phyloP scores from a whole-genome alignment of 2,329 filamentous ascomycete species.

The Atkinsonella texensis region DNA sequence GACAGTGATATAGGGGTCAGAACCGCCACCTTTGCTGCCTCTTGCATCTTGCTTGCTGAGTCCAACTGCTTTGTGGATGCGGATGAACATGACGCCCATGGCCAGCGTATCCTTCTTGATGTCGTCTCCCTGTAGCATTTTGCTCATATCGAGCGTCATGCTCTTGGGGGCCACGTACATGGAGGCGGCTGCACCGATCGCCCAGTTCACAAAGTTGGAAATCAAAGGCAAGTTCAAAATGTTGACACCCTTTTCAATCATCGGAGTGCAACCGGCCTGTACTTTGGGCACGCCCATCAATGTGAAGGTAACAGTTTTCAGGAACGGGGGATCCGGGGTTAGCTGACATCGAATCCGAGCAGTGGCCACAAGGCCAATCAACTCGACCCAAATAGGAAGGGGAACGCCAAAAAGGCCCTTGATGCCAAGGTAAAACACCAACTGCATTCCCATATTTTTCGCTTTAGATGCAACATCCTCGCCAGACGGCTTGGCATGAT shows the following conservation, averaged over 20 bases:
- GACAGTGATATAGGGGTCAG: conserved; percentile 90
- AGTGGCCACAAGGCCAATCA: conserved; percentile 84
- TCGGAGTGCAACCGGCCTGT: conserved; percentile 77
- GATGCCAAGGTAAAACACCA: conserved; percentile 87
- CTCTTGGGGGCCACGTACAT: conserved; percentile 94
- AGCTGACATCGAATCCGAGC: conserved; percentile 73
- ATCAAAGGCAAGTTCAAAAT: conserved; percentile 86
- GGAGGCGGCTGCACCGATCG: conserved; percentile 72
- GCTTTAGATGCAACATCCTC: conserved; percentile 66
- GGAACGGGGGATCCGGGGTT: conserved; percentile 80
- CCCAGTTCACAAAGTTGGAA: conserved; percentile 94
- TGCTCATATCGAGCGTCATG: conserved; percentile 81
- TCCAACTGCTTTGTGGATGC: conserved; percentile 76
- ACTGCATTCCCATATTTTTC: conserved; percentile 92
- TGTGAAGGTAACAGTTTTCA: conserved; percentile 86
- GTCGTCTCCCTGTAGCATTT: conserved; percentile 82
- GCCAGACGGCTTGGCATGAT: conserved; percentile 70
- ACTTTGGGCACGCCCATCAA: conserved; percentile 91
- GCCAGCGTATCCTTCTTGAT: conserved; percentile 83
- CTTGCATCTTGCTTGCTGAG: conserved; percentile 84
- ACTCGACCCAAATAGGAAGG: conserved; percentile 76
- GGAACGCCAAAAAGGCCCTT: conserved; percentile 83
- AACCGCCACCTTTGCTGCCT: conserved; percentile 74
- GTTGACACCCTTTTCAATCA: conserved; percentile 84
- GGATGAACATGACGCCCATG: conserved; percentile 80